Evolutionary conservation across 306 rosid genomes (phyloP), one percentile per base, ranked within the genome.

Genomic region (Malus fusca): DNA sequence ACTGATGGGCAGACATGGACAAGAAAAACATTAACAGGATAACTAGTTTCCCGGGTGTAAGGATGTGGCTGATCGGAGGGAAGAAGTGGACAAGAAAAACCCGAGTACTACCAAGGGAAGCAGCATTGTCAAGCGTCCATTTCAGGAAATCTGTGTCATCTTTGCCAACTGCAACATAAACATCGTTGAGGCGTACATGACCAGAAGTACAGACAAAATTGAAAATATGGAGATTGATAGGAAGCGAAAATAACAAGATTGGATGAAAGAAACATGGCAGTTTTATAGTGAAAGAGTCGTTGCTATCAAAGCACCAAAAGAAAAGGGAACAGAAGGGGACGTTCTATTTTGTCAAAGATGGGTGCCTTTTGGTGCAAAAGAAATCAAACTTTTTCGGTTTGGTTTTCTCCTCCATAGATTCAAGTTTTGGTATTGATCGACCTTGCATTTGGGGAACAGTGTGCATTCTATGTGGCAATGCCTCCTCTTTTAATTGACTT

Each of bases 81-180:
- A 85, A 88, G 42, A 93, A 89, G 81, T 93, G 94, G 66, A 91
- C 77, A 58, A 93, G 96, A 85, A 84, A 88, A 77, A 93, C 85
- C 14, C 86, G 52, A 72, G 92, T 53, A 77, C 85, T 58, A 77
- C 85, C 87, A 0, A 90, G 86, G 10, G 89, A 81, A 70, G 82
- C 88, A 53, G 85, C 89, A 82, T 90, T 90, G 78, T 87, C 86
- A 74, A 91, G 86, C 77, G 85, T 85, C 98, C 97, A 91, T 81
- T 88, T 87, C 62, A 88, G 84, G 10, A 88, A 89, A 79, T 88
- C 86, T 77, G 83, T 31, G 37, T 86, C 97, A 82, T 88, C 90
- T 82, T 88, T 86, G 10, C 96, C 97, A 75, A 89, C 95, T 55
- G 93, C 90, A 0, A 89, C 93, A 78, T 91, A 91, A 37, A 91